Evolutionary conservation across 768 basidiomycete genomes (phyloP), one percentile per base, ranked within the genome.

Genomic region (Holtermanniella nyarrowii): DNA sequence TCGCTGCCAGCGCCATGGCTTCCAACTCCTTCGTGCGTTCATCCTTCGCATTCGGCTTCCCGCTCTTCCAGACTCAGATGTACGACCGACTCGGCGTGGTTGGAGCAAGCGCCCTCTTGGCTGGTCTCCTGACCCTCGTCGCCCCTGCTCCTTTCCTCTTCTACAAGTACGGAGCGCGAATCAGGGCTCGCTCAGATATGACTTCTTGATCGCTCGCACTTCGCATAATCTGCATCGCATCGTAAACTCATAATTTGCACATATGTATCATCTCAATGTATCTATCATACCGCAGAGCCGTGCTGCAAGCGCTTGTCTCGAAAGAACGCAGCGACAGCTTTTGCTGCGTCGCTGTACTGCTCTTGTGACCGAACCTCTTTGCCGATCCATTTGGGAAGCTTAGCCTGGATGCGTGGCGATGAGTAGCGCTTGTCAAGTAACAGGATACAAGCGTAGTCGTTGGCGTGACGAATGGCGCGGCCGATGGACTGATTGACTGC

Each of bases 401-500:
- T 95, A 49, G 69, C 73, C 39, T 79, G 78, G 49, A 95, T 86
- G 1, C 80, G 74, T 2, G 77, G 60, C 0, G 80, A 79, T 5
- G 79, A 74, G 65, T 95, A 99, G 26, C 93, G 82, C 51, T 74
- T 77, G 70, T 99, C 93, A 42, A 99, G 73, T 14, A 99, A 79
- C 47, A 96, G 76, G 44, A 99, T 78, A 0, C 85, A 81, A 2
- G 91, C 88, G 84, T 91, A 99, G 66, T 99, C 93, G 58, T 77
- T 79, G 24, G 79, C 79, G 68, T 96, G 91, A 41, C 93, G 82
- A 53, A 96, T 93, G 3, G 91, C 91, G 45, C 93, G 82, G 26
- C 90, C 90, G 55, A 99, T 95, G 50, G 86, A 88, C 69, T 99
- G 93, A 71, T 99, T 99, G 48, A 99, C 90, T 0, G 90, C 86